Evolutionary conservation across 2,329 filamentous ascomycete species (phyloP), one percentile per base, ranked within the genome.

Genomic region (Penicillium expansum): DNA sequence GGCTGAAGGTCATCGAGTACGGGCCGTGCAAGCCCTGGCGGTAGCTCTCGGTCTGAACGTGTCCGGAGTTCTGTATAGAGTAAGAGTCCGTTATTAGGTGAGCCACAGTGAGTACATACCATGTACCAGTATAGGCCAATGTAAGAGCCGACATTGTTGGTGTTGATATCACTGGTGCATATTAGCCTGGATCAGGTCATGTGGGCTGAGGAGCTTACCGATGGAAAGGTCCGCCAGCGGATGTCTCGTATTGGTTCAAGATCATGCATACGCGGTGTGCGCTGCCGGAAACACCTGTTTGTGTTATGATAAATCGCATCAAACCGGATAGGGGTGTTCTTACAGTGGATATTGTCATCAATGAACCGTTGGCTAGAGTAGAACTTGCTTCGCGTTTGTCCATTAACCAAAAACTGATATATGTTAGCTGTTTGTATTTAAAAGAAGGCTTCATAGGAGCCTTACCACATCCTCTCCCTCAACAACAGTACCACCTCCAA

Each of bases 331-430:
- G 20, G 24, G n/a, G 10, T 18, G 1, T 42, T 43, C 64, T 52
- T 55, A 70, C 86, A 89, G 68, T 87, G 85, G 27, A 82, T 79
- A 43, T 83, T 76, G 63, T 87, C 85, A 68, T 89, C 86, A 67
- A 89, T 88, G 72, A 87, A 89, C n/a, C 86, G 80, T 60, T 86
- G 78, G 57, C 83, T 85, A 2, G 84, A 87, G 74, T 86, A 89
- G 76, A 89, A 89, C 71, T 89, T 89, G 72, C 82, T 85, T 38
- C 86, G 81, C 0, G 86, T 89, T 69, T 89, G 76, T 22, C 84
- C 82, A 60, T 77, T 72, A 43, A 89, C 83, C 9, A 85, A 58
- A 66, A 82, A 89, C 59, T 70, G 42, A 20, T n/a, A 8, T 11
- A 0, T 30, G 37, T 60, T 14, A 62, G 44, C 30, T 38, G 11